These are phyloP conservation scores for Komagataella kurtzmanii DNA, from an alignment of 805 yeast species.

Conservation along the genomic window DNA sequence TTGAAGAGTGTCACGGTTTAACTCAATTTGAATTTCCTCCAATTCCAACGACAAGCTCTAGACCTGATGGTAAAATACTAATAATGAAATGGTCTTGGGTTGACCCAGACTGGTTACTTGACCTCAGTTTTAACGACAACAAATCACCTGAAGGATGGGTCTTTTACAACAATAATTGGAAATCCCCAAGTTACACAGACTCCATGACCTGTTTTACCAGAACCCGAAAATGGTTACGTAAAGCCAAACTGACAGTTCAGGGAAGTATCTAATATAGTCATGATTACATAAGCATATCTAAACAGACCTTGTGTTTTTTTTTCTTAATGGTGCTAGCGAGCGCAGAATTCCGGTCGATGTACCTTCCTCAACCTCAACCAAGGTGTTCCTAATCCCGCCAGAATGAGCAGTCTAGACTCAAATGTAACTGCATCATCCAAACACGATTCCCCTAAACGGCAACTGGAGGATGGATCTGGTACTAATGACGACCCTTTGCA, in stretches of 20 bases:
- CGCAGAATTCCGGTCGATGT: not conserved
- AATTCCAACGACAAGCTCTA: not conserved
- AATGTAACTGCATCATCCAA: conserved; percentile 28
- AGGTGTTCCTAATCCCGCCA: not conserved
- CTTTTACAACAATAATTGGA: conserved; percentile 41
- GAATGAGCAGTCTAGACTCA: conserved; percentile 3
- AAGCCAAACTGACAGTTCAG: conserved; percentile 17
- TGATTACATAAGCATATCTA: not conserved
- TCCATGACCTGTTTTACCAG: conserved; percentile 38
- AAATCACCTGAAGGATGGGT: conserved; percentile 36
- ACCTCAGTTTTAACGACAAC: conserved; percentile 22
- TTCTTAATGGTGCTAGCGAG: not conserved
- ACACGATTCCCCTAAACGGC: conserved; percentile 6
- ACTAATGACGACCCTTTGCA: not conserved
- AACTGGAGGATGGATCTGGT: not conserved
- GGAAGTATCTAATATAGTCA: not conserved
- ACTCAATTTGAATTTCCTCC: conserved; percentile 32
- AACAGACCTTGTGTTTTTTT: not conserved
- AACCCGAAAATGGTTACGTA: conserved; percentile 34
- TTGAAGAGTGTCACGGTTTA: conserved; percentile 14
- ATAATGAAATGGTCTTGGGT: conserved; percentile 45
- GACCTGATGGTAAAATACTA: conserved; percentile 7
- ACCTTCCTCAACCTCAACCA: not conserved
- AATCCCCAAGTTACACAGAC: conserved; percentile 22
- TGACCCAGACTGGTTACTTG: conserved; percentile 37